Evolutionary conservation across 345 rosid species (phyloP), one percentile per base, ranked within the genome.

Genomic region (Streptanthus diversifolius): DNA sequence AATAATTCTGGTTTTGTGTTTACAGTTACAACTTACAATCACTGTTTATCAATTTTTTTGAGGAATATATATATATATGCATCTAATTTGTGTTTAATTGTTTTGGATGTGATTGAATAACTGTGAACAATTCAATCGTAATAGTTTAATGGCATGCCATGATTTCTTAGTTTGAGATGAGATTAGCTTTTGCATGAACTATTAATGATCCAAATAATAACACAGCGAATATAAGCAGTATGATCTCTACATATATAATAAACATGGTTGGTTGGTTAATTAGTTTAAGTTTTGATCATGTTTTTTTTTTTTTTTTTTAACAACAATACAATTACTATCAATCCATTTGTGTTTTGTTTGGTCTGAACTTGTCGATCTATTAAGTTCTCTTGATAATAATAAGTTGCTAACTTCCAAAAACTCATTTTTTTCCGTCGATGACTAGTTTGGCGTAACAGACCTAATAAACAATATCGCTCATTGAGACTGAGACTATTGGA

Each of bases 11-110:
- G 56, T 75, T 68, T 75, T 68, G 22, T 32, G 49, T 33, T 25
- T 55, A 73, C 66, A 36, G 77, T 73, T 65, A 65, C 71, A 65
- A 73, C 77, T 45, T 56, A 66, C 72, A 14, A 14, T 25, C 52
- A 43, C 48, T 43, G 29, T 24, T 55, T 33, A 32, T 22, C 14
- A 21, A 53, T 52, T 53, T 73, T 0, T 51, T 62, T 6, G n/a
- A n/a, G 3, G 14, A 29, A 30, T 13, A 1, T 29, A 29, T 30
- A 5, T 25, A 25, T 22, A 30, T 21, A 13, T 11, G 15, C 33
- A 6, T 29, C 5, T 29, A 0, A 19, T 41, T 29, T 43, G 43
- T 69, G 14, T 44, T 47, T 10, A 35, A 14, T 43, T 61, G 43
- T 49, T 55, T 55, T 58, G 17, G 66, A 73, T 73, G 66, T 36